Percentiles rank a stretch among this genome's conserved stretches.
Conservation (phyloP, 1,139 yeast genomes). For the Sugiyamaella novakii region DNA sequence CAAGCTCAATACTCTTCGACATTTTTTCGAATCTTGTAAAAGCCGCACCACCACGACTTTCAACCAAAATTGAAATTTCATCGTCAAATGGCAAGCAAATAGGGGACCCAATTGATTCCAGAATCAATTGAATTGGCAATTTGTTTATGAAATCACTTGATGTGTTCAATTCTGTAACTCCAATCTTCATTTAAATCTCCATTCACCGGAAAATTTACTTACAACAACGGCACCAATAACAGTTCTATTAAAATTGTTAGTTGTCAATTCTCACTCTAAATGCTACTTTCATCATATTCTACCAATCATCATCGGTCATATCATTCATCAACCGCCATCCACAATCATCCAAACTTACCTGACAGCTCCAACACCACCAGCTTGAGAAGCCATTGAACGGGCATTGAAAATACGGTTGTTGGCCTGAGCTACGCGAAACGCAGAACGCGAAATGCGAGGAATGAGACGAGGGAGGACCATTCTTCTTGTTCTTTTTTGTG, state of each 20-base stretch:
- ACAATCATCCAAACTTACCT: conserved; percentile 59
- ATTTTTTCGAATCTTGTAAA: conserved; percentile 2
- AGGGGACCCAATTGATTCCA: neutral
- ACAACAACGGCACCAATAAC: conserved; percentile 99
- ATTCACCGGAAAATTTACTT: too few species aligned
- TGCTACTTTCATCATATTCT: neutral
- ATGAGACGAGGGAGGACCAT: conserved; percentile 79
- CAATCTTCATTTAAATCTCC: too few species aligned
- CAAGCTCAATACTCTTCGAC: neutral
- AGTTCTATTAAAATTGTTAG: conserved; percentile 56
- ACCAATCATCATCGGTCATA: neutral
- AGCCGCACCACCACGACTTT: conserved; percentile 8
- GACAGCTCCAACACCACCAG: conserved; percentile 82
- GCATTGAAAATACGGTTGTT: conserved; percentile 59
- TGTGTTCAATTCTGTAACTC: too few species aligned
- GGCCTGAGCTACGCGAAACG: conserved; percentile 88
- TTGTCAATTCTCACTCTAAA: neutral
- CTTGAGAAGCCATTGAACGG: conserved; percentile 89
- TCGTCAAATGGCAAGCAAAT: neutral
- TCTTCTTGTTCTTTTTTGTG: conserved; percentile 28
- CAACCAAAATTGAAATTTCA: conserved; percentile 7
- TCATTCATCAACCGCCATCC: neutral
- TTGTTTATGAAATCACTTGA: too few species aligned
- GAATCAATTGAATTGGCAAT: too few species aligned
- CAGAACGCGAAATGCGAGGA: conserved; percentile 86